Evolutionary conservation across 352 stramenopile genomes (phyloP).

Genomic region (Albugo candida): DNA sequence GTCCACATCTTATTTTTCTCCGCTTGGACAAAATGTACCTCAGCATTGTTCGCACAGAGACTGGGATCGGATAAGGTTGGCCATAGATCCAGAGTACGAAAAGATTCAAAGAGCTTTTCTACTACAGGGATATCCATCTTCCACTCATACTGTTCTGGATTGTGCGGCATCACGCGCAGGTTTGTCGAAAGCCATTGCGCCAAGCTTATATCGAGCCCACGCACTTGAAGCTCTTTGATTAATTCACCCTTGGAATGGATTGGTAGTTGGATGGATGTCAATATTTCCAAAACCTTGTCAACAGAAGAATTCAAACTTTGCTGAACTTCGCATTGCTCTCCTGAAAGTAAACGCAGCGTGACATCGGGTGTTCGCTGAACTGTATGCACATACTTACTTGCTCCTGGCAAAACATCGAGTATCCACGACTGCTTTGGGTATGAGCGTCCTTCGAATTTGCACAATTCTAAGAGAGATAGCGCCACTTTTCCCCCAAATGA

Average conservation of each 20-base stretch:
- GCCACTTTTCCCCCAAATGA: constrained; percentile 70
- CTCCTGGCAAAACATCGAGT: constrained; percentile 47
- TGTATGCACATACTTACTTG: constrained; percentile 17
- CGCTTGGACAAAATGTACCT: constrained; percentile 61
- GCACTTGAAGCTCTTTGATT: constrained; percentile 29
- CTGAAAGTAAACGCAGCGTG: not conserved
- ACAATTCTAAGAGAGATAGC: constrained; percentile 39
- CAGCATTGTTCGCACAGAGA: constrained; percentile 10
- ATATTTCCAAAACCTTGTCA: constrained; percentile 36
- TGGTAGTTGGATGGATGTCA: constrained; percentile 54
- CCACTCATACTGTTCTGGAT: constrained; percentile 49
- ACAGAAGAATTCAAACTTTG: constrained; percentile 17
- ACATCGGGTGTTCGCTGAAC: not conserved
- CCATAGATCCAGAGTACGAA: constrained; percentile 46
- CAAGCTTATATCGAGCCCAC: constrained; percentile 40
- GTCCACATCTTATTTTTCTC: constrained; percentile 68
- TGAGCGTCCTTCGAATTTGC: constrained; percentile 17
- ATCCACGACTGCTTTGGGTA: constrained; percentile 43
- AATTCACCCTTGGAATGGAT: constrained; percentile 52
- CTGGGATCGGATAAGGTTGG: constrained; percentile 22
- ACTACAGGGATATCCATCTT: constrained; percentile 66
- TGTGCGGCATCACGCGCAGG: constrained; percentile 22
- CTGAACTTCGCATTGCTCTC: constrained; percentile 2
- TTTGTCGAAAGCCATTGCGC: constrained; percentile 74
- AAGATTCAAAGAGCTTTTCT: constrained; percentile 50